A percentile compares a stretch with the other conserved stretches of the same genome.
phyloP scores from a whole-genome alignment of 2,329 filamentous ascomycete genomes.

The Daldinia sp. region DNA sequence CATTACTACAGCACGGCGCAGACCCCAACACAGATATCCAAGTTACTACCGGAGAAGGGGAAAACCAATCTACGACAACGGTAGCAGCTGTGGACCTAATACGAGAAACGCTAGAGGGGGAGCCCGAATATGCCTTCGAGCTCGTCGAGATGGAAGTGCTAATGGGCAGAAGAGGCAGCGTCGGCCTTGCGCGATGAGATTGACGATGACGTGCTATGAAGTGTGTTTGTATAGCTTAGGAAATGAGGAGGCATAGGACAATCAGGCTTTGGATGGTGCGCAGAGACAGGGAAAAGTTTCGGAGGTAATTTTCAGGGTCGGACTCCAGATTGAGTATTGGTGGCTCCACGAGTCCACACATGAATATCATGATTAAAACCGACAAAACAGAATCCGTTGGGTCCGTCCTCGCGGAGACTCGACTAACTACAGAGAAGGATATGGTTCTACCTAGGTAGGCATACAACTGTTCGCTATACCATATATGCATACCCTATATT shows the following conservation, averaged over 20 bases:
- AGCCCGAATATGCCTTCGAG: slow-evolving; percentile 47
- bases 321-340: neutral
- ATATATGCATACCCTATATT: neutral
- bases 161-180: slow-evolving; percentile 43
- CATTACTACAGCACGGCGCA: slow-evolving; percentile 43
- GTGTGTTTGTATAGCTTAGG: neutral
- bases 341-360: neutral
- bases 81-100: slow-evolving; percentile 44
- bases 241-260: neutral
- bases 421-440: neutral
- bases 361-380: too few species aligned
- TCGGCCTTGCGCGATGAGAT: slow-evolving; percentile 40
- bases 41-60: slow-evolving; percentile 37
- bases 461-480: neutral
- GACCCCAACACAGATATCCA: slow-evolving; percentile 44
- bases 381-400: too few species aligned
- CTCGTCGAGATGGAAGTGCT: slow-evolving; percentile 44
- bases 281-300: neutral
- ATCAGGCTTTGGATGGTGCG: neutral
- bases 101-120: slow-evolving; percentile 45
- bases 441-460: neutral
- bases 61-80: slow-evolving; percentile 40
- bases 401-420: too few species aligned
- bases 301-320: neutral
- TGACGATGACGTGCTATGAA: slow-evolving; percentile 16